Evolutionary conservation across 2,329 filamentous ascomycete species (phyloP), one percentile per base, ranked within the genome.

Genomic region (Aspergillus brunneoviolaceus): DNA sequence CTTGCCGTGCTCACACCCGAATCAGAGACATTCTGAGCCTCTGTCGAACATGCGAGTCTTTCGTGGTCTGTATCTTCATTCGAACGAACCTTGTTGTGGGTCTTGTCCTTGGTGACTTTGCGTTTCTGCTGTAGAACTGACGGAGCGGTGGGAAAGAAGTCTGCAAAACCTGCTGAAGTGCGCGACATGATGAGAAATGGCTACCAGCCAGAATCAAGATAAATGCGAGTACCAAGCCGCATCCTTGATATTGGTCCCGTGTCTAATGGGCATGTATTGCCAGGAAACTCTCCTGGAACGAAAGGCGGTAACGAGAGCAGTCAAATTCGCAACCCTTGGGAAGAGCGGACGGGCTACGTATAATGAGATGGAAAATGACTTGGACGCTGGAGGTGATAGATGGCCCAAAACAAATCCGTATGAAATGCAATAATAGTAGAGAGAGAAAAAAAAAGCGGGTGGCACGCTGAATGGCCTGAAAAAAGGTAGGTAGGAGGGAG

Each of bases 121-220:
- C 77, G 78, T 76, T 80, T 80, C 67, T 79, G 74, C 65, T 80
- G 77, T 58, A 83, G 76, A 65, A 86, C 87, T 70, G 86, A 85
- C 68, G 90, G 89, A 73, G 89, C 90, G 74, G 89, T 87, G 69
- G 89, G 90, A 78, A 92, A 93, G 84, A 92, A 95, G 80, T 92
- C 87, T 80, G 89, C 90, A 84, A 92, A 93, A 80, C 88, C 88
- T 81, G 89, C 88, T 77, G 85, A 84, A 76, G 88, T 86, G 82
- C 90, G 91, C 87, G 91, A 91, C 89, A 90, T 91, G 80, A 81
- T 87, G 82, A 73, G 66, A 75, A 67, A 69, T 72, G 76, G 76
- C 76, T 78, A 78, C 67, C 72, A 74, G 74, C 75, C 74, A 71
- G 66, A 71, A 63, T 72, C 66, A 61, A 66, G 69, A 67, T 59